Evolutionary conservation across 2,329 filamentous ascomycete species (phyloP), one percentile per base, ranked within the genome.

Genomic region (Didymella glomerata): DNA sequence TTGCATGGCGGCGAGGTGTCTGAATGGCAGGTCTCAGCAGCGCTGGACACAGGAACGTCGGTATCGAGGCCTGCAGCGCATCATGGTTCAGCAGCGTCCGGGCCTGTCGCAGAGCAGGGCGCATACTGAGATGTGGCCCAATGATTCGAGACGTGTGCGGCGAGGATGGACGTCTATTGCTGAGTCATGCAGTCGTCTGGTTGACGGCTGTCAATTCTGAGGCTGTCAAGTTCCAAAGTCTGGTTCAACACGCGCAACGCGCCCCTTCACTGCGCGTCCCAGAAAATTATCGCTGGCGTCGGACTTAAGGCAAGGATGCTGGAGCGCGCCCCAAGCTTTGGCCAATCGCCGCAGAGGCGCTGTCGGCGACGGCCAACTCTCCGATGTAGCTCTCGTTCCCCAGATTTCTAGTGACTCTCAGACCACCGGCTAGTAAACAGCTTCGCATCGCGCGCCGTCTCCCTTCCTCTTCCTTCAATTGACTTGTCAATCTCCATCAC

Each of bases 41-140:
- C 2, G 70, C 69, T 22, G 76, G 76, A 36, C 74, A 77, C 47
- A 77, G 70, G 48, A 77, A 77, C 4, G 65, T 38, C 8, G 74
- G 74, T 38, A 76, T 63, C 5, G 71, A 61, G 41, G 68, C 60
- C 48, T 70, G 66, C 47, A 56, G 52, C 5, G 50, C 49, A 57
- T 73, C 70, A 38, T 69, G 61, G 45, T 68, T 63, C 51, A 71
- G 59, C 58, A 74, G 65, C 56, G 65, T 69, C 56, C 66, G 61
- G 28, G 70, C 69, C 54, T 68, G 71, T 40, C 65, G 62, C 27
- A 77, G 65, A 47, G 69, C 71, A 57, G 66, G 62, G 61, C 74
- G 68, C 75, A 77, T 77, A 47, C 65, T 71, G 66, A 36, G 16
- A 13, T 14, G 20, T 24, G 32, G 32, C n/a, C 7, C 36, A 20